A percentile compares a stretch with the other conserved stretches of the same genome.
phyloP scores from a whole-genome alignment of 2,329 filamentous ascomycete species.

The Aurifilum marmelostoma region DNA sequence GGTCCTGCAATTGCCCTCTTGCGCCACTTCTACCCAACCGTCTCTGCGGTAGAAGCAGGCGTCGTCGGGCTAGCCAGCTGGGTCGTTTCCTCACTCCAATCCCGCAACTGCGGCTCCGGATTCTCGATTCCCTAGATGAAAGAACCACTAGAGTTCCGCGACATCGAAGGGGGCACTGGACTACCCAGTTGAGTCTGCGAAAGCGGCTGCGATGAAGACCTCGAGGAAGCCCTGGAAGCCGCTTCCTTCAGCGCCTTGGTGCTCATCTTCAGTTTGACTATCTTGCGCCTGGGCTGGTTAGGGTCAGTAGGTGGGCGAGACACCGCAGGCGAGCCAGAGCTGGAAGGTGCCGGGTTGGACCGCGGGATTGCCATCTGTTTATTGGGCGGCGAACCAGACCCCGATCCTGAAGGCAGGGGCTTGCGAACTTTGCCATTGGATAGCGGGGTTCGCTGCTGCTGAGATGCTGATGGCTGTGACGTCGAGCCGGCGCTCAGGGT shows the following conservation, averaged over 20 bases:
- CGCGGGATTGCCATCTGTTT: conserved; percentile 16
- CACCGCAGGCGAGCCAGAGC: conserved; percentile 8
- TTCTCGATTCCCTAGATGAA: neutral
- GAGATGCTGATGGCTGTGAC: conserved; percentile 12
- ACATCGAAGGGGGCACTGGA: neutral
- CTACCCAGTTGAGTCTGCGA: conserved; percentile 9
- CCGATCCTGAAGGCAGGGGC: conserved; percentile 24
- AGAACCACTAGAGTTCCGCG: neutral
- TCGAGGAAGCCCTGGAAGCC: neutral
- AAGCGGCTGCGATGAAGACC: neutral
- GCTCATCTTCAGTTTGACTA: conserved; percentile 28
- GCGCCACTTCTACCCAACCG: neutral
- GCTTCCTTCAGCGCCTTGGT: conserved; percentile 4
- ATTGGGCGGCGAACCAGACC: conserved; percentile 16
- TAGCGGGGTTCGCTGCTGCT: conserved; percentile 24
- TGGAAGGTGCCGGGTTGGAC: neutral
- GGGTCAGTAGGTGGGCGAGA: conserved; percentile 17
- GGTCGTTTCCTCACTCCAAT: neutral
- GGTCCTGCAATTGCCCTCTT: neutral
- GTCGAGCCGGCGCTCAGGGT: conserved; percentile 20
- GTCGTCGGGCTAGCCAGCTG: neutral
- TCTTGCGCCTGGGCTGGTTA: conserved; percentile 15
- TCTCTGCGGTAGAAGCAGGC: neutral
- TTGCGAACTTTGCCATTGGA: conserved; percentile 26
- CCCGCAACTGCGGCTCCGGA: neutral